Evolutionary conservation across 169 alveolate genomes (phyloP), one percentile per base, ranked within the genome.

Genomic region (Theileria annulata): DNA sequence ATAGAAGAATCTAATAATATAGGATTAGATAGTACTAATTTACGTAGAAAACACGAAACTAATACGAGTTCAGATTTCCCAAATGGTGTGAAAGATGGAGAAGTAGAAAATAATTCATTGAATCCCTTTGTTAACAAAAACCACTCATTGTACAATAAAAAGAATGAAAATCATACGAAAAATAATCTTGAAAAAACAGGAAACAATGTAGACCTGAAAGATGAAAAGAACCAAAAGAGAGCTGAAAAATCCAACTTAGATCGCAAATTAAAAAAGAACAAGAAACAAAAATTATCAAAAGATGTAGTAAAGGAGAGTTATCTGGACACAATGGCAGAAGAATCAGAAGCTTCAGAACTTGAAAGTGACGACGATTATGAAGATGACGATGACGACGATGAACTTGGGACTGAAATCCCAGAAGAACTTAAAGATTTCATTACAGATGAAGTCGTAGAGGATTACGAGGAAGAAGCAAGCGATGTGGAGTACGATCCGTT

Each of bases 351-450:
- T 2, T 79, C 47, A 4, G 69, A 51, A 0, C 80, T 62, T 1
- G 77, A 74, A 0, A 60, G 63, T 12, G 84, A 3, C 51, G 62
- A 70, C 67, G 87, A 75, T 3, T 51, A 78, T 15, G 76, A 79
- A 0, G 77, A 76, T 9, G 90, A 78, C 19, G 86, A 81, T 35
- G 69, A 71, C 17, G 89, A 84, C 5, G 93, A 77, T 58, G 86
- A 51, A 19, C 33, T 78, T 19, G 87, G 83, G 23, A 72, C 72
- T 17, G 81, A 71, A 47, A 79, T 66, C 35, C 82, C 86, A 0
- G 93, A 89, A 59, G 94, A 88, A 71, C 79, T 84, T 87, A 88
- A 71, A 75, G 91, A 86, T 15, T 85, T 88, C 69, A 88, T 85
- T 31, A 90, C 84, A 23, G 93, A 88, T 69, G 85, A 81, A 64